Evolutionary conservation across 1,284 basidiomycete species (phyloP).

Genomic region (Rhodotorula sp.): DNA sequence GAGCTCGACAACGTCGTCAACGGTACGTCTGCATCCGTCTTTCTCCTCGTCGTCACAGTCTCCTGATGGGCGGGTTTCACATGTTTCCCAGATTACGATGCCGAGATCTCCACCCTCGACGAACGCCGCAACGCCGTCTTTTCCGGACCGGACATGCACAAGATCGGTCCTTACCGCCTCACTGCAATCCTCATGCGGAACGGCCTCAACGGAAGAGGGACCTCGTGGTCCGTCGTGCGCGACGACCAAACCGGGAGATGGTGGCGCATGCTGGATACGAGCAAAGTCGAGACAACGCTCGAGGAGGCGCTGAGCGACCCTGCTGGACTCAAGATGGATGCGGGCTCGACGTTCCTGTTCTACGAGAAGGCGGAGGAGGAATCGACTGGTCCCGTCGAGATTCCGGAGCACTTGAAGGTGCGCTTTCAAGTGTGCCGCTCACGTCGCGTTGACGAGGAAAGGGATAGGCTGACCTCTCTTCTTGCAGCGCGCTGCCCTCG

Average conservation of each 20-base stretch:
- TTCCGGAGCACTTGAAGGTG: constrained; percentile 11
- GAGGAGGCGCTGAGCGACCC: constrained; percentile 22
- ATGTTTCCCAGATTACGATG: constrained; percentile 14
- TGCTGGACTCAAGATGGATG: constrained; percentile 24
- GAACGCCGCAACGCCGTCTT: constrained; percentile 2
- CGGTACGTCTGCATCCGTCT: not conserved
- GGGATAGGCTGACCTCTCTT: not conserved
- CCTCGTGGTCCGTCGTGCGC: constrained; percentile 17
- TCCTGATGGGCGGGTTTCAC: not conserved
- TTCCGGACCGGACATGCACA: not conserved
- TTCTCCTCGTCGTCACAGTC: not conserved
- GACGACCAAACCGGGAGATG: constrained; percentile 24
- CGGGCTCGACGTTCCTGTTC: constrained; percentile 26
- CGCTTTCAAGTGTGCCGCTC: not conserved
- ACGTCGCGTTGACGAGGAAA: not conserved
- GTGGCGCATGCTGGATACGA: constrained; percentile 24
- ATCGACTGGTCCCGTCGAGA: not conserved
- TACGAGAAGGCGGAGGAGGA: constrained; percentile 22
- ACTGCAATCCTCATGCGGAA: constrained; percentile 27
- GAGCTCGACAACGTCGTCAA: constrained; percentile 8
- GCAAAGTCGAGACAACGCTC: constrained; percentile 24
- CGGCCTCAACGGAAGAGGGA: constrained; percentile 35
- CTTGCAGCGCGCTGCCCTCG: constrained; percentile 5
- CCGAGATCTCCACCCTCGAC: constrained; percentile 1
- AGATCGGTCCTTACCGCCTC: constrained; percentile 28